These are phyloP conservation scores for Dipteronia dyeriana DNA, from an alignment of 345 rosid genomes.

Conservation along the genomic window DNA sequence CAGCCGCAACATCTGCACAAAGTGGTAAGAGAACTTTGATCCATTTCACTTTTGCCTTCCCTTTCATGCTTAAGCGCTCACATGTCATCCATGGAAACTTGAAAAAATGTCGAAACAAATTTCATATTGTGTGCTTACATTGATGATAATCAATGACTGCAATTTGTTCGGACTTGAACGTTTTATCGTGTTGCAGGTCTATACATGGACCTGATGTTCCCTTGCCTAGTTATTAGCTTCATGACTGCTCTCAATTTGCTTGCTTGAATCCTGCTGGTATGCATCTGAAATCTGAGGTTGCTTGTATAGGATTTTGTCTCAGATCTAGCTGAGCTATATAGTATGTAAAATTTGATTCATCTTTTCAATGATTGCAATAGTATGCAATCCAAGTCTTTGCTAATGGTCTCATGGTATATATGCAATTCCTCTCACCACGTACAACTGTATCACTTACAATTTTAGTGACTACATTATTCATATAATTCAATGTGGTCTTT, in stretches of 20 bases:
- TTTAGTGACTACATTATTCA: too few species aligned
- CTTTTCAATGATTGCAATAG: too few species aligned
- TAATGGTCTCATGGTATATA: too few species aligned
- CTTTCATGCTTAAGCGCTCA: not conserved
- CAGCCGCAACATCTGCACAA: slow-evolving; percentile 51
- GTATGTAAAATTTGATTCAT: too few species aligned
- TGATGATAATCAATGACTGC: not conserved
- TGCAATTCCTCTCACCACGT: too few species aligned
- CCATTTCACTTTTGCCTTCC: not conserved
- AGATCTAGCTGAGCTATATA: too few species aligned
- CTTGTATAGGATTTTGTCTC: too few species aligned
- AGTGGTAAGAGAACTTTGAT: slow-evolving; percentile 26
- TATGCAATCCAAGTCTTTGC: too few species aligned
- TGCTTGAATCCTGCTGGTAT: not conserved
- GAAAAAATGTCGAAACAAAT: not conserved
- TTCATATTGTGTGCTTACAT: not conserved
- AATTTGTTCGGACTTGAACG: not conserved
- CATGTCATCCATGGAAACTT: not conserved
- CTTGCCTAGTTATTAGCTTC: not conserved
- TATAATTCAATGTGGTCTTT: too few species aligned
- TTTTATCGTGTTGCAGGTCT: not conserved
- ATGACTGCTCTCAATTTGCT: not conserved
- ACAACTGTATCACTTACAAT: too few species aligned
- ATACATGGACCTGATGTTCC: not conserved
- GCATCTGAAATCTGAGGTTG: too few species aligned